Percentiles rank a stretch among this genome's conserved stretches.
Evolutionary conservation across 1,284 basidiomycete species (phyloP).

Genomic region (Cerrena zonata): DNA sequence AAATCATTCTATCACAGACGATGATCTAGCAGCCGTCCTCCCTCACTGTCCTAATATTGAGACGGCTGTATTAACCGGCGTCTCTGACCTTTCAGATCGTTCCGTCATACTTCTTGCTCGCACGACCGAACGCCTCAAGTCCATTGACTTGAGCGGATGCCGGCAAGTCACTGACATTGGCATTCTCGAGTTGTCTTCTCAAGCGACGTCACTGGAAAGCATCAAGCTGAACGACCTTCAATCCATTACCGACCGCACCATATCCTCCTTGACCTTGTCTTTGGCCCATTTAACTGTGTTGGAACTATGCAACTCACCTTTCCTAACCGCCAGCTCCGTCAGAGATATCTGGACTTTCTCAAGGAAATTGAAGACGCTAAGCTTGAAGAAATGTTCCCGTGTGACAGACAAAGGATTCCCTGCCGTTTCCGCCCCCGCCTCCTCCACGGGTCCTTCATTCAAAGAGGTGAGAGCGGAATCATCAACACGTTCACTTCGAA

Average conservation of each 20-base stretch:
- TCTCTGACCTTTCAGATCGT: slow-evolving; percentile 61
- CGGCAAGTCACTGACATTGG: slow-evolving; percentile 70
- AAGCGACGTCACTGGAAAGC: slow-evolving; percentile 65
- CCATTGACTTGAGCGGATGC: slow-evolving; percentile 77
- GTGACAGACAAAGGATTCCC: slow-evolving; percentile 82
- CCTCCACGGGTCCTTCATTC: background rate
- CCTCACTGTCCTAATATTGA: slow-evolving; percentile 64
- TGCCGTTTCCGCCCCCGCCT: slow-evolving; percentile 8
- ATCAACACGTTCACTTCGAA: background rate
- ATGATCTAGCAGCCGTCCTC: slow-evolving; percentile 60
- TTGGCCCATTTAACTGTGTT: slow-evolving; percentile 80
- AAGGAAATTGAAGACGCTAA: slow-evolving; percentile 70
- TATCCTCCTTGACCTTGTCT: slow-evolving; percentile 68
- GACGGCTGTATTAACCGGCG: slow-evolving; percentile 67
- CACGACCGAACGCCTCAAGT: slow-evolving; percentile 63
- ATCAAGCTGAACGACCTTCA: slow-evolving; percentile 67
- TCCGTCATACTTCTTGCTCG: slow-evolving; percentile 63
- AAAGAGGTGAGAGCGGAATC: background rate
- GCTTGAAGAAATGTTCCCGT: slow-evolving; percentile 64
- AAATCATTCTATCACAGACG: slow-evolving; percentile 68
- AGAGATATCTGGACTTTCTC: slow-evolving; percentile 81
- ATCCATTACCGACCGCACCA: slow-evolving; percentile 67
- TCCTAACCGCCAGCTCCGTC: slow-evolving; percentile 65
- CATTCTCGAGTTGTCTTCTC: slow-evolving; percentile 62
- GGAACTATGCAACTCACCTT: slow-evolving; percentile 72